Base-by-base conservation (phyloP, 805 yeast species). In the Scheffersomyces amazonensis region DNA sequence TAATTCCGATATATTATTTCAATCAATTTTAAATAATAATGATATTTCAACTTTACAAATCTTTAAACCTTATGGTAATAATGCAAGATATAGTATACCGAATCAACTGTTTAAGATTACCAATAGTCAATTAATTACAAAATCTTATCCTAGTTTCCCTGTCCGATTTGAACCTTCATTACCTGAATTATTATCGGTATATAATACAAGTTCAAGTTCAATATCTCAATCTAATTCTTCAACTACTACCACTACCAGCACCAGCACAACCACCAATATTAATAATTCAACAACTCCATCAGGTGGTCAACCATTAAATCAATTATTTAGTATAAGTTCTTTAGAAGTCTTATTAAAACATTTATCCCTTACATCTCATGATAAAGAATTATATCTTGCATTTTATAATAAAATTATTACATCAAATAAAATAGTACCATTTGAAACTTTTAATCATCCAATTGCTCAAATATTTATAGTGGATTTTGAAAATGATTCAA, bases 391-490 rank as follows among this genome's bases (percentile, higher is more conserved):
- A 8, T 87, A 82, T 53, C 62, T 77, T 43, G 75, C 73, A 36
- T 71, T 80, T 45, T 71, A 84, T 47, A 71, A 80, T 21, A 74
- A 78, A 46, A 52, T 84, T 30, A 64, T 84, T 6, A 72, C 87
- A 3, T 70, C 83, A 10, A 72, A 77, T 11, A 71, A 73, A 6
- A 61, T 86, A 7, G 78, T 87, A 2, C 81, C 91, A 2, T 87
- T 86, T 54, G 97, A 91, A 58, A 81, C 88, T 4, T 81, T 89
- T 57, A 81, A 85, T 47, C 96, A 90, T 54, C 97, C 97, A 0
- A 76, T 88, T 2, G 74, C 87, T 2, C 84, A 89, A 30, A 55
- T 91, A 11, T 71, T 88, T 35, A 81, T 82, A 1, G 67, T 88
- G 3, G 76, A 87, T 16, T 69, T 42, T 36, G 55, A 78, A 16